Percentiles rank a stretch among this genome's conserved stretches.
Conservation (phyloP, 2,329 filamentous ascomycete species). For the Conoideocrella luteorostrata region DNA sequence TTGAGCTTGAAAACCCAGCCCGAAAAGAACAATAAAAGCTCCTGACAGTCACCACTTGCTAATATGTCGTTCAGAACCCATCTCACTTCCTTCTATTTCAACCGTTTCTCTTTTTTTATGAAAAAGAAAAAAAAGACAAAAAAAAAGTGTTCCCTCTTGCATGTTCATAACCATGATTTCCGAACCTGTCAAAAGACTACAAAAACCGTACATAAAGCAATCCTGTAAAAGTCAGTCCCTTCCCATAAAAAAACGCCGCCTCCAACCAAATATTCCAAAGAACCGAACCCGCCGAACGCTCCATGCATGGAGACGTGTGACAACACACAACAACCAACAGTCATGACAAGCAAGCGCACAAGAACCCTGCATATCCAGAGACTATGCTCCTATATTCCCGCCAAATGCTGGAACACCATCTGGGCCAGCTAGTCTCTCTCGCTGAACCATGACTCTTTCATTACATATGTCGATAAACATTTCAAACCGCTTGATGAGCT, state of each 20-base stretch:
- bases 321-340: background rate
- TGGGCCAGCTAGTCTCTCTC: slow-evolving; percentile 40
- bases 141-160: too few species aligned
- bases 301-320: background rate
- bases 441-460: slow-evolving; percentile 57
- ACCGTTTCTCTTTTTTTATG: too few species aligned
- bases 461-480: slow-evolving; percentile 67
- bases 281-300: background rate
- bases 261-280: background rate
- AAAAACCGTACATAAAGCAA: background rate
- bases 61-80: too few species aligned
- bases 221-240: background rate
- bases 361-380: background rate
- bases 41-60: too few species aligned
- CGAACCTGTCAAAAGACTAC: background rate
- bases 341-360: background rate
- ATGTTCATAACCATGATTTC: slow-evolving; percentile 1
- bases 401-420: slow-evolving; percentile 21
- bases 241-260: slow-evolving; percentile 1
- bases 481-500: slow-evolving; percentile 57
- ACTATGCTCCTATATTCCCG: slow-evolving; percentile 19
- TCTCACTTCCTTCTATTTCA: too few species aligned
- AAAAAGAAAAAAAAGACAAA: too few species aligned
- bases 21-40: too few species aligned
- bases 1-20: too few species aligned